Evolutionary conservation across 192 early-diverging fungal genomes (phyloP).

Genomic region (Podila epicladia): DNA sequence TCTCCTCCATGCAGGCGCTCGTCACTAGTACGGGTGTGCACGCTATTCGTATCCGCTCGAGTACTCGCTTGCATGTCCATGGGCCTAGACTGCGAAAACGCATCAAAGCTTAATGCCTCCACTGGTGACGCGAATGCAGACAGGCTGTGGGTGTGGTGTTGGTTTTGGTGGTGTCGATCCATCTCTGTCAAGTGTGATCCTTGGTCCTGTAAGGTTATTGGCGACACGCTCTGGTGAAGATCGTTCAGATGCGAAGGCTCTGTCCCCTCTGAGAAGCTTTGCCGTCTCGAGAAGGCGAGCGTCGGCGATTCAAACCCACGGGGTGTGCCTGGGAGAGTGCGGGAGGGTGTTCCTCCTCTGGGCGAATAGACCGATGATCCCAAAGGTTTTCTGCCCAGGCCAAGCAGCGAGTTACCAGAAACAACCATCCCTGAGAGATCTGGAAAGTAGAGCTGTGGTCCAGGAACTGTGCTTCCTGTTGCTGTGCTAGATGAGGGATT

Average conservation of each 20-base stretch:
- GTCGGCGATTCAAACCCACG: slow-evolving; percentile 46
- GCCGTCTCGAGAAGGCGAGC: slow-evolving; percentile 25
- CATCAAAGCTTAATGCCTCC: slow-evolving; percentile 30
- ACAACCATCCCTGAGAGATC: slow-evolving; percentile 33
- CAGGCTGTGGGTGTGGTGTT: background rate
- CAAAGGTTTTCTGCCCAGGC: slow-evolving; percentile 5
- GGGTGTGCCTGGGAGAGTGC: slow-evolving; percentile 37
- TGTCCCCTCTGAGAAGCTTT: slow-evolving; percentile 33
- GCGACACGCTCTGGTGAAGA: background rate
- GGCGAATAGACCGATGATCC: slow-evolving; percentile 3
- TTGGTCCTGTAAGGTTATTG: background rate
- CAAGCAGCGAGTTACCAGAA: slow-evolving; percentile 36
- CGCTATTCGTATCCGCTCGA: slow-evolving; percentile 11
- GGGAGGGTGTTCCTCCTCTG: slow-evolving; percentile 31
- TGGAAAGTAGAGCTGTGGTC: slow-evolving; percentile 29
- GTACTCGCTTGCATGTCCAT: slow-evolving; percentile 12
- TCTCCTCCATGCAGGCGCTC: no score
- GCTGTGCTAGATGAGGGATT: background rate
- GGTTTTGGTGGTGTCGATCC: background rate
- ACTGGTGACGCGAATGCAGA: slow-evolving; percentile 26
- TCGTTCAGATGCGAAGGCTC: background rate
- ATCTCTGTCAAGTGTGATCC: background rate
- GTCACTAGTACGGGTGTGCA: background rate
- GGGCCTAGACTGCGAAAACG: slow-evolving; percentile 9
- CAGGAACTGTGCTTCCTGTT: background rate